Conservation (phyloP, 164 flowering plant species). For the Piper betle region DNA sequence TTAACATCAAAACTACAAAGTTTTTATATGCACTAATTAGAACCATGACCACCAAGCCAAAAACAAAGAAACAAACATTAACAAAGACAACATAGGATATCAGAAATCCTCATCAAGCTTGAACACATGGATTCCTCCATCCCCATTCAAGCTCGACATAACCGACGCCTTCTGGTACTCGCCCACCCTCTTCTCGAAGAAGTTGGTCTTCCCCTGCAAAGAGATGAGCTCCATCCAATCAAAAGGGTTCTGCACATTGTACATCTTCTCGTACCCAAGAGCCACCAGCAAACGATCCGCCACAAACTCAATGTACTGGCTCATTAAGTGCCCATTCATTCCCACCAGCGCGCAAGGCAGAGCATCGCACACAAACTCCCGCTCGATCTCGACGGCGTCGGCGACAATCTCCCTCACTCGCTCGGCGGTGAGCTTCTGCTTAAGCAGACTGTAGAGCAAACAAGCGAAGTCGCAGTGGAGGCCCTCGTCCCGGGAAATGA, state of each 20-base stretch:
- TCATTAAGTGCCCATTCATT: slow-evolving; percentile 77
- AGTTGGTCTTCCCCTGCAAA: slow-evolving; percentile 39
- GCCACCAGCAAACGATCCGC: slow-evolving; percentile 66
- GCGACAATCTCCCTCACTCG: slow-evolving; percentile 39
- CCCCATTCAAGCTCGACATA: slow-evolving; percentile 61
- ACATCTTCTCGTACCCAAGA: slow-evolving; percentile 53
- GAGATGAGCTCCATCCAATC: slow-evolving; percentile 81
- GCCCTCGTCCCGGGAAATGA: slow-evolving; percentile 84
- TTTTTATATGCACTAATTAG: too few relatives aligned
- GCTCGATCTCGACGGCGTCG: slow-evolving; percentile 24
- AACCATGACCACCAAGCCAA: not conserved
- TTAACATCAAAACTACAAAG: not conserved
- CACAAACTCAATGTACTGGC: slow-evolving; percentile 75
- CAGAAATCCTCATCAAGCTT: slow-evolving; percentile 67
- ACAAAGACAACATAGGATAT: not conserved
- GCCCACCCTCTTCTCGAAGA: slow-evolving; percentile 91
- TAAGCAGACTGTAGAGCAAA: slow-evolving; percentile 40
- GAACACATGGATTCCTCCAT: slow-evolving; percentile 11
- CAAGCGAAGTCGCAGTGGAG: slow-evolving; percentile 91
- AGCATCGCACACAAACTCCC: too few relatives aligned
- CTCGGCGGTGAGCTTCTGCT: slow-evolving; percentile 42
- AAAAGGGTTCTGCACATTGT: slow-evolving; percentile 57
- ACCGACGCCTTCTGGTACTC: slow-evolving; percentile 93
- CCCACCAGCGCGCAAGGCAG: slow-evolving; percentile 44
- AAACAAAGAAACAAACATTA: not conserved